Evolutionary conservation across 1,284 basidiomycete species (phyloP), one percentile per base, ranked within the genome.

Genomic region (Ceratobasidium theobromae): DNA sequence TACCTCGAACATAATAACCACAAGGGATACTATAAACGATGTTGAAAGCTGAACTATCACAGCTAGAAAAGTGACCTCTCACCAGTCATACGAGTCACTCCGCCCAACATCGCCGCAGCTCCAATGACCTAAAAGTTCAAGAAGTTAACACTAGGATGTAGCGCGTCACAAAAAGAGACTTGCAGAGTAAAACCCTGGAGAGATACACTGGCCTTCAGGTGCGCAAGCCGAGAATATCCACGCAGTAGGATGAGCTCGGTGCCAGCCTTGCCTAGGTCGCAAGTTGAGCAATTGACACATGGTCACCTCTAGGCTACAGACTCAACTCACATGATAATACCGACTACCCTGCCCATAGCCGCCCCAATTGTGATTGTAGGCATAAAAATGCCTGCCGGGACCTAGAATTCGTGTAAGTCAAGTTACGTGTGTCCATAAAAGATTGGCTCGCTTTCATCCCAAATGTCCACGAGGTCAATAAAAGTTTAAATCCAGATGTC

Each of bases 11-110:
- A 89, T 76, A 65, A 89, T 89, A 30, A 88, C 86, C 23, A 88
- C 86, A 57, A 89, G 75, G 3, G 87, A 89, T 60, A 89, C 86
- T 88, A 69, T 35, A 21, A 21, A 30, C 16, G 23, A 27, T 25
- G 45, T 33, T 53, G 65, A 46, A 68, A 49, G 21, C 52, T n/a
- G 53, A 8, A 43, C 28, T 28, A 43, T 66, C 30, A 58, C 21
- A 43, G 0, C 3, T n/a, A 4, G 23, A 54, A 8, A 43, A 6
- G 32, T 40, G 9, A 14, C 2, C 9, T 73, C 84, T 72, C 70
- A 88, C 87, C 83, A 28, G 85, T 92, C 86, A 91, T 92, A 66
- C 87, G 78, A 3, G 90, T 93, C 2, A 92, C 89, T 2, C 91
- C 91, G 6, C 86, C 88, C 0, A 93, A 77, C 81, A 91, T 88